Conservation (phyloP, 306 rosid genomes). For the Parietaria judaica region DNA sequence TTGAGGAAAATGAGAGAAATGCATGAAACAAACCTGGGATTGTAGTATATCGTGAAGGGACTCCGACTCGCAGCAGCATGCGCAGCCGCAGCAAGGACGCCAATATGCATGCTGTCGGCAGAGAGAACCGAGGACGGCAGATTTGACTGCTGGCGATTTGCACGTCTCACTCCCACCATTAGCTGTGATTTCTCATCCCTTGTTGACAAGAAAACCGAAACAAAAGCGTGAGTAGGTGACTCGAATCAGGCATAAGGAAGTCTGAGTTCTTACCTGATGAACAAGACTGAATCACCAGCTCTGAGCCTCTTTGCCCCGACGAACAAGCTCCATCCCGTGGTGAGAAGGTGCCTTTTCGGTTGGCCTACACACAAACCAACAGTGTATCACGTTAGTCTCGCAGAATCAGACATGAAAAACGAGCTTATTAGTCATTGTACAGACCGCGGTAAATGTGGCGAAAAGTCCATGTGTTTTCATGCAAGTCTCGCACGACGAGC, state of each 20-base stretch:
- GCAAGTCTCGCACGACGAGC: slow-evolving; percentile 85
- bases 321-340: slow-evolving; percentile 95
- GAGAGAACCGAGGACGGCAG: slow-evolving; percentile 91
- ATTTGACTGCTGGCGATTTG: slow-evolving; percentile 82
- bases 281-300: slow-evolving; percentile 91
- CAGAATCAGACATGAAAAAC: neutral
- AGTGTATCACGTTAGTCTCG: slow-evolving; percentile 4
- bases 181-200: slow-evolving; percentile 94
- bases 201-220: neutral
- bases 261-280: slow-evolving; percentile 54
- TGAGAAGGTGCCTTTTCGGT: slow-evolving; percentile 96
- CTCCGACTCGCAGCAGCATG: slow-evolving; percentile 88
- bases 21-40: slow-evolving; percentile 59
- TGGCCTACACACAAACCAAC: slow-evolving; percentile 46
- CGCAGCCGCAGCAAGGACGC: slow-evolving; percentile 98
- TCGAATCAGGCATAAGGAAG: neutral
- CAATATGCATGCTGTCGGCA: slow-evolving; percentile 99
- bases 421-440: neutral
- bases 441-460: slow-evolving; percentile 88
- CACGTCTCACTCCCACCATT: slow-evolving; percentile 86
- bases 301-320: slow-evolving; percentile 83
- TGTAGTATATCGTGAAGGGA: slow-evolving; percentile 86
- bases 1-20: no score
- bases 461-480: slow-evolving; percentile 83
- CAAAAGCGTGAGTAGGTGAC: no score